Percentiles rank a stretch among this genome's conserved stretches.
Conservation (phyloP, 2,329 filamentous ascomycete genomes). For the Parascedosporium putredinis region DNA sequence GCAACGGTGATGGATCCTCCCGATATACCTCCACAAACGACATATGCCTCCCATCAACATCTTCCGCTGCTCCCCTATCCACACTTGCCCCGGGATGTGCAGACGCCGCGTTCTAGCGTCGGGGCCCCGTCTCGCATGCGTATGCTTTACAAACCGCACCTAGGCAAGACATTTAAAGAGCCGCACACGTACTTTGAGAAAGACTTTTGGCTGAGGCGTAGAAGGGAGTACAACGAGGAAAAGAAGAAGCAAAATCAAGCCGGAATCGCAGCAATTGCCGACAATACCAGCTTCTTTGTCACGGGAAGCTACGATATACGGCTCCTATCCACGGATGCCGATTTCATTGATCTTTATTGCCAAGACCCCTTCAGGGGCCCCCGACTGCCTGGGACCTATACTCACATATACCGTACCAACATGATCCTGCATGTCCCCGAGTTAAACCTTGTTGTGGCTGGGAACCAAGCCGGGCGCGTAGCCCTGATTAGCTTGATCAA, state of each 20-base stretch:
- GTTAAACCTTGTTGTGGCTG: constrained; percentile 58
- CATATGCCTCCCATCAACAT: background rate
- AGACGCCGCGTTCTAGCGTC: background rate
- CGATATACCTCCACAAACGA: background rate
- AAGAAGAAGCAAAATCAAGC: background rate
- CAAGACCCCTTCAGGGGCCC: constrained; percentile 6
- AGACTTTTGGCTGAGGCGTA: constrained; percentile 2
- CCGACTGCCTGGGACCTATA: background rate
- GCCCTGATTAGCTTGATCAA: constrained; percentile 48
- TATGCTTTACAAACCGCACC: constrained; percentile 5
- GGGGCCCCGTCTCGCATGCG: background rate
- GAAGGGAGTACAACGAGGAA: background rate
- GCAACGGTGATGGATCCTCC: background rate
- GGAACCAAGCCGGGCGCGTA: constrained; percentile 55
- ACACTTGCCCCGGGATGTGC: background rate
- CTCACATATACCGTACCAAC: constrained; percentile 30
- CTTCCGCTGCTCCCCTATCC: background rate
- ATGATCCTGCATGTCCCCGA: constrained; percentile 57
- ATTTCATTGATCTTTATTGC: constrained; percentile 5
- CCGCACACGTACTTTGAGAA: background rate
- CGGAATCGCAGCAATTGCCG: background rate
- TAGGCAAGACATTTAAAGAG: background rate
- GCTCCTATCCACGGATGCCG: background rate
- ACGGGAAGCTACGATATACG: background rate
- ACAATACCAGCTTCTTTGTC: constrained; percentile 4